Evolutionary conservation across 2,329 filamentous ascomycete species (phyloP).

Genomic region (Apiospora sp.): DNA sequence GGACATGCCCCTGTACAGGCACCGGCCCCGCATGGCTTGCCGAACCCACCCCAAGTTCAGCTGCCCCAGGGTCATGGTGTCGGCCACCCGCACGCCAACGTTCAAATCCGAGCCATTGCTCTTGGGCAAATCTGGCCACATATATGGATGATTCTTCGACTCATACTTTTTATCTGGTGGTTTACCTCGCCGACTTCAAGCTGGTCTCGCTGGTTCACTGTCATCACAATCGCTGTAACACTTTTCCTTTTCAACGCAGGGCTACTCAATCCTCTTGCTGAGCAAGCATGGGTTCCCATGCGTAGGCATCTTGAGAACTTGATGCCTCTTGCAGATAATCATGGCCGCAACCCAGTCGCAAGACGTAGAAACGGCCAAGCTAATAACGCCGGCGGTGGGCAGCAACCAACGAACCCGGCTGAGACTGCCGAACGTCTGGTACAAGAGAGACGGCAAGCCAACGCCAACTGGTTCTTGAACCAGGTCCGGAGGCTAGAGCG

Average conservation of each 20-base stretch:
- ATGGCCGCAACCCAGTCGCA: constrained; percentile 38
- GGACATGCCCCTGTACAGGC: constrained; percentile 38
- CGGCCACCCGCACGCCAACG: constrained; percentile 38
- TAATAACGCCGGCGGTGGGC: constrained; percentile 36
- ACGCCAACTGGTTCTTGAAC: constrained; percentile 58
- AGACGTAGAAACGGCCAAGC: constrained; percentile 41
- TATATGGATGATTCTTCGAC: constrained; percentile 66
- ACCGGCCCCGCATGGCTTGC: constrained; percentile 39
- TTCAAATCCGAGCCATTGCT: constrained; percentile 45
- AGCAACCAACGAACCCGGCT: constrained; percentile 50
- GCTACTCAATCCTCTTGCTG: constrained; percentile 61
- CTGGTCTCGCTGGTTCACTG: constrained; percentile 66
- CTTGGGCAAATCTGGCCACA: constrained; percentile 63
- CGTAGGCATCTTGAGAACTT: constrained; percentile 66
- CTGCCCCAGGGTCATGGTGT: constrained; percentile 39
- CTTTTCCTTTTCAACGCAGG: constrained; percentile 69
- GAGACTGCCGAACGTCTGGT: constrained; percentile 63
- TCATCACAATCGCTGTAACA: constrained; percentile 60
- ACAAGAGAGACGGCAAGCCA: constrained; percentile 52
- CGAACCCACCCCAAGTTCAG: constrained; percentile 39
- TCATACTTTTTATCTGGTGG: constrained; percentile 70
- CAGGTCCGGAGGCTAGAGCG: constrained; percentile 65
- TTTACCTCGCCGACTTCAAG: constrained; percentile 66
- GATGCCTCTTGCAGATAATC: constrained; percentile 58
- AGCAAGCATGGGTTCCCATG: constrained; percentile 64